These are phyloP conservation scores for Byssoonygena ceratinophila DNA, from an alignment of 2,329 filamentous ascomycete genomes.

Conservation along the genomic window DNA sequence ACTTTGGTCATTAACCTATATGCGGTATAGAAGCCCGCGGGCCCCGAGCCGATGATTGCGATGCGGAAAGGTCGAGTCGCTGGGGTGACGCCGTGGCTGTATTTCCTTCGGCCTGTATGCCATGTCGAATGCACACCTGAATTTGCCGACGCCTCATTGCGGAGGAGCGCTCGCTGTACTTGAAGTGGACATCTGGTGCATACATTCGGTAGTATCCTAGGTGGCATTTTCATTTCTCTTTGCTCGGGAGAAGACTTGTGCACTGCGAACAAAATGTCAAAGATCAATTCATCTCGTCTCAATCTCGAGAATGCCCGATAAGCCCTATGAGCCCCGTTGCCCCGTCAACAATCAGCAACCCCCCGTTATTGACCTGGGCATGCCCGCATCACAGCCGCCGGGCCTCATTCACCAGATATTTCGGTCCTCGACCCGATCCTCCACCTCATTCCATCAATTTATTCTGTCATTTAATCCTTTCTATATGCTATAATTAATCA, in stretches of 20 bases:
- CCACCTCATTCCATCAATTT: not conserved
- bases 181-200: conserved; percentile 12
- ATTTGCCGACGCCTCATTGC: not conserved
- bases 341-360: conserved; percentile 22
- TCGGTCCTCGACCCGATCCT: not conserved
- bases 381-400: conserved; percentile 11
- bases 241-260: too few relatives aligned
- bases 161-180: not conserved
- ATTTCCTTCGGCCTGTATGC: conserved; percentile 3
- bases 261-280: too few relatives aligned
- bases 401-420: conserved; percentile 1
- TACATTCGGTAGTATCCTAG: conserved; percentile 9
- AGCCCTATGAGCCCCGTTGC: conserved; percentile 22
- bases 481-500: conserved; percentile 19
- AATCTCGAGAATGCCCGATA: conserved; percentile 11
- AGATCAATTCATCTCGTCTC: conserved; percentile 8
- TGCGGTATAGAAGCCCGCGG: conserved; percentile 90
- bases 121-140: not conserved
- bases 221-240: conserved; percentile 18
- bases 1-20: conserved; percentile 72
- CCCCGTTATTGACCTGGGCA: conserved; percentile 16
- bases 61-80: conserved; percentile 55
- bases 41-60: conserved; percentile 84
- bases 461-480: conserved; percentile 27
- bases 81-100: conserved; percentile 12